A percentile compares a stretch with the other conserved stretches of the same genome.
These are phyloP conservation scores for Pythium oligandrum DNA, from an alignment of 352 stramenopile species.

Conservation along the genomic window DNA sequence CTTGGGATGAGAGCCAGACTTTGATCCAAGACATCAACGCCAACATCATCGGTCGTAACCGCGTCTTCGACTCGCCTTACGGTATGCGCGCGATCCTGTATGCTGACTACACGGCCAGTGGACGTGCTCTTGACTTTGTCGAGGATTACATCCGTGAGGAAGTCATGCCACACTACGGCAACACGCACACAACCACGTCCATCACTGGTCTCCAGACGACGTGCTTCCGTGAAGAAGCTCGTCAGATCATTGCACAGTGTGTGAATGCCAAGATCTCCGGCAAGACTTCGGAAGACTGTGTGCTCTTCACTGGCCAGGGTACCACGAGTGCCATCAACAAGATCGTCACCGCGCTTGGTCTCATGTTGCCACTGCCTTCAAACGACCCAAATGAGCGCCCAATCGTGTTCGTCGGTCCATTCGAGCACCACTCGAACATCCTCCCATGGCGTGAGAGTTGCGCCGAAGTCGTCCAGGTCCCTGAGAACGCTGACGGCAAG, in stretches of 20 bases:
- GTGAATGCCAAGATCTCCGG: conserved; percentile 76
- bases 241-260: conserved; percentile 86
- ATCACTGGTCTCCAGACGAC: conserved; percentile 62
- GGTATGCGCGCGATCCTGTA: conserved; percentile 70
- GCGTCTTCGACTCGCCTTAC: conserved; percentile 36
- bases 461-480: conserved; percentile 56
- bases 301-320: conserved; percentile 90
- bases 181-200: conserved; percentile 92
- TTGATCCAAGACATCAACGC: conserved; percentile 18
- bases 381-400: conserved; percentile 25
- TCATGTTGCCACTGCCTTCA: conserved; percentile 18
- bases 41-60: conserved; percentile 22
- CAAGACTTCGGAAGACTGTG: conserved; percentile 82
- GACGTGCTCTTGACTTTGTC: conserved; percentile 70
- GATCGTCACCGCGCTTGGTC: conserved; percentile 45
- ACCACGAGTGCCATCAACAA: conserved; percentile 71
- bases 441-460: conserved; percentile 91
- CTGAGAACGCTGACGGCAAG: conserved; percentile 26
- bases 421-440: conserved; percentile 96
- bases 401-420: conserved; percentile 88
- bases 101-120: conserved; percentile 89
- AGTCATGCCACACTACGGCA: conserved; percentile 91
- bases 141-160: conserved; percentile 78
- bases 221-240: conserved; percentile 88
- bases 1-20: conserved; percentile 13